A percentile compares a stretch with the other conserved stretches of the same genome.
phyloP scores from a whole-genome alignment of 805 yeast genomes.

The Ogataea nakhonphanomensis region DNA sequence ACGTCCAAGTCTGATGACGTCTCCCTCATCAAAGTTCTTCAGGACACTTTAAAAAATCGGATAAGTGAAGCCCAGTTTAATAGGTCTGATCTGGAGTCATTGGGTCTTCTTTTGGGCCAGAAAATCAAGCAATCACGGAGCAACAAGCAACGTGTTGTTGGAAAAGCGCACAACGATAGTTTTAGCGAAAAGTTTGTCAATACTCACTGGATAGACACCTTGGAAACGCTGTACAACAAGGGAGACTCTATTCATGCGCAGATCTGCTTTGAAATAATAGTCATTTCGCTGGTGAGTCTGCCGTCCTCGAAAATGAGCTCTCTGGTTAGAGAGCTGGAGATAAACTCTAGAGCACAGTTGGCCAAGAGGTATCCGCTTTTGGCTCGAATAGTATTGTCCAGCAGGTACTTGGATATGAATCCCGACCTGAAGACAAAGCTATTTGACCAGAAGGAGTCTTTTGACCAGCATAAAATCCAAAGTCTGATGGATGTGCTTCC shows the following conservation, averaged over 20 bases:
- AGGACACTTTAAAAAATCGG: constrained; percentile 46
- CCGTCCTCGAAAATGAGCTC: constrained; percentile 41
- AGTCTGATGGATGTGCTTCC: constrained; percentile 65
- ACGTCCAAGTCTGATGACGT: constrained; percentile 50
- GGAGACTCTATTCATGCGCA: constrained; percentile 53
- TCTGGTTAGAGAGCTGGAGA: constrained; percentile 41
- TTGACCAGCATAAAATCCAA: constrained; percentile 37
- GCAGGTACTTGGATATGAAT: constrained; percentile 40
- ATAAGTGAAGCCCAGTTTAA: constrained; percentile 47
- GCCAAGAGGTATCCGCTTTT: constrained; percentile 48
- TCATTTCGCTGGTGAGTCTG: constrained; percentile 50
- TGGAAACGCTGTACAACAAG: constrained; percentile 56
- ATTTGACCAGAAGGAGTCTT: constrained; percentile 30
- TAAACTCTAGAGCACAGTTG: constrained; percentile 42
- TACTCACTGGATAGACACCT: constrained; percentile 51
- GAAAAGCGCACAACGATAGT: constrained; percentile 1
- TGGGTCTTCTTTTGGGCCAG: constrained; percentile 46
- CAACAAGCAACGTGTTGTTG: constrained; percentile 4
- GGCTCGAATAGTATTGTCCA: constrained; percentile 50
- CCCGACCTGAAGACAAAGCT: constrained; percentile 54
- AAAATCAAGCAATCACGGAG: constrained; percentile 19
- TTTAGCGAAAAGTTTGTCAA: constrained; percentile 40
- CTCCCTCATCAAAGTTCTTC: constrained; percentile 44
- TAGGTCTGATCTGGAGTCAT: constrained; percentile 41
- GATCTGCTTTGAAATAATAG: constrained; percentile 44